Evolutionary conservation across 2,329 filamentous ascomycete genomes (phyloP), one percentile per base, ranked within the genome.

Genomic region (Coniochaeta ligniaria): DNA sequence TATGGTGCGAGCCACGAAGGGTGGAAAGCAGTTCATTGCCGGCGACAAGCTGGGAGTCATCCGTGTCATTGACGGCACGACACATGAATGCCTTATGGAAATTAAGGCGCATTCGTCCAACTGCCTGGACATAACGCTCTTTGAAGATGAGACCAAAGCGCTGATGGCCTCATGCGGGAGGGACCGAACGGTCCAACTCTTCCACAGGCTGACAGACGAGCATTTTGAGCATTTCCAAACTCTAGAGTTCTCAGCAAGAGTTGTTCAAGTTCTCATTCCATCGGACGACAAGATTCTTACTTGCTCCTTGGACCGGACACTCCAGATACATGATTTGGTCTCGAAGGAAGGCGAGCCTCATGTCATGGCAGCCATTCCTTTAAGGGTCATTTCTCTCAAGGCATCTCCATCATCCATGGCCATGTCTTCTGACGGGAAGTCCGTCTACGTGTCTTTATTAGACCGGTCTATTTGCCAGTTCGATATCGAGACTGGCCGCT

Each of bases 131-230:
- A 88, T 98, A 66, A 85, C 88, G 22, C 80, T 96, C 5, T 86
- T 86, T 67, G 84, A 91, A 66, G 80, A 81, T 52, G 79, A 82
- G 1, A 78, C 82, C 1, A 80, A 77, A 55, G 82, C 85, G 38
- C 78, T 96, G 54, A 80, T 98, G 66, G 94, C 91, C 20, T 92
- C 88, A 12, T 93, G 89, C 70, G 91, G 92, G 38, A 84, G 95
- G 65, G 95, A 99, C 74, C 88, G 95, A 58, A 96, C 90, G n/a
- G 85, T 94, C 1, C 95, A 99, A 72, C 77, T 99, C n/a, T 98
- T 97, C 71, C 81, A 84, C 62, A 79, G 80, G 28, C 79, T 80
- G 26, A 75, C 76, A 1, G 78, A 74, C 14, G 82, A 85, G 2
- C 75, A 74, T 2, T 89, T 96, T 73, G 84, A 90, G 61, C 83